Percentiles rank a stretch among this genome's conserved stretches.
phyloP scores from a whole-genome alignment of 129 eudicot species.

The Flaveria linearis region DNA sequence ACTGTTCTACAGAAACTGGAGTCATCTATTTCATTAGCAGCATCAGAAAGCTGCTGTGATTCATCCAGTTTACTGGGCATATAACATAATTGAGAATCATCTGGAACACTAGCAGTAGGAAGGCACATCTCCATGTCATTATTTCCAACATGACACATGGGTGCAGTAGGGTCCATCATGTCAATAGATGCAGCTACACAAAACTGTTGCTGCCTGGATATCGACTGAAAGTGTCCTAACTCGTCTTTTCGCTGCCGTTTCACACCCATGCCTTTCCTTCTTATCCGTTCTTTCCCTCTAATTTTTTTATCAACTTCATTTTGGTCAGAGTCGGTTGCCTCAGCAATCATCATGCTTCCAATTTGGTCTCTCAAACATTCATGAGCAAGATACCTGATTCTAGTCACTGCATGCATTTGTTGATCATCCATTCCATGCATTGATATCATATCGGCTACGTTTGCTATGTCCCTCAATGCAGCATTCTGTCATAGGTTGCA shows the following conservation, averaged over 20 bases:
- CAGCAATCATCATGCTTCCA: slow-evolving; percentile 45
- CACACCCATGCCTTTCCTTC: slow-evolving; percentile 52
- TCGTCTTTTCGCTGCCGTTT: slow-evolving; percentile 82
- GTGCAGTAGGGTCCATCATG: slow-evolving; percentile 27
- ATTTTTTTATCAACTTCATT: slow-evolving; percentile 48
- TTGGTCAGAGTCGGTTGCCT: slow-evolving; percentile 46
- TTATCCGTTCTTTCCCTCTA: slow-evolving; percentile 79
- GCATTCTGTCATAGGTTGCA: slow-evolving; percentile 47
- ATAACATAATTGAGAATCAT: slow-evolving; percentile 45
- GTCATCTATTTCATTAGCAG: slow-evolving; percentile 43
- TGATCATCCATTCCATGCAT: slow-evolving; percentile 91
- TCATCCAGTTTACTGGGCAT: slow-evolving; percentile 45
- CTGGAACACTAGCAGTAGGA: slow-evolving; percentile 29
- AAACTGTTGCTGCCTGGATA: slow-evolving; percentile 36
- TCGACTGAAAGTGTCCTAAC: slow-evolving; percentile 39
- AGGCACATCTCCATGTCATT: slow-evolving; percentile 39
- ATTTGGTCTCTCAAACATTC: slow-evolving; percentile 84
- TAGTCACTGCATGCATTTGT: slow-evolving; percentile 70
- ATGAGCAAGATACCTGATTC: slow-evolving; percentile 83
- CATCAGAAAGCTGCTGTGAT: slow-evolving; percentile 42
- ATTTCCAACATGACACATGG: slow-evolving; percentile 38
- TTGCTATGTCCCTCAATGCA: slow-evolving; percentile 76
- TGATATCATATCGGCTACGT: slow-evolving; percentile 70
- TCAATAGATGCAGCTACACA: slow-evolving; percentile 37
- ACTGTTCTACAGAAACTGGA: slow-evolving; percentile 35